Evolutionary conservation across 1,284 basidiomycete species (phyloP).

Genomic region (Heterobasidion parviporum): DNA sequence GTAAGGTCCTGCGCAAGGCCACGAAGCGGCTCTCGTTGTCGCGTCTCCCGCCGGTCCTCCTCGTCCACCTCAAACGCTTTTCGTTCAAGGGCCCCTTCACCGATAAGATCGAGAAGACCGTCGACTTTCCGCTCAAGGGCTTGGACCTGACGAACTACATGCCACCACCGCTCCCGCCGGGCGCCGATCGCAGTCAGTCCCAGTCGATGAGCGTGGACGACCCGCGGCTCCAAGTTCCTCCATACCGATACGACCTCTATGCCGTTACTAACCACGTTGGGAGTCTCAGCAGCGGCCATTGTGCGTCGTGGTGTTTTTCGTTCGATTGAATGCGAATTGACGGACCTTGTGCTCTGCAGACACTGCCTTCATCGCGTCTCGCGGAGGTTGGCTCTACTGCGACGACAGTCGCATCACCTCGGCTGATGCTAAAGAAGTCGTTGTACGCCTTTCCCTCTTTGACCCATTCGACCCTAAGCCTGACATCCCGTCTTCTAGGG

Average conservation of each 20-base stretch:
- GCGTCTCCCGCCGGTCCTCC: slow-evolving; percentile 85
- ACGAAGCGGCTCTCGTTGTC: slow-evolving; percentile 83
- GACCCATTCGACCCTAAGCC: too few species aligned
- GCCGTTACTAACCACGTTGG: slow-evolving; percentile 91
- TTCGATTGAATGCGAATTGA: not conserved
- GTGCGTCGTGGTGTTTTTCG: slow-evolving; percentile 40
- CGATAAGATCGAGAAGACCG: slow-evolving; percentile 88
- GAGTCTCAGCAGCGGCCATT: slow-evolving; percentile 86
- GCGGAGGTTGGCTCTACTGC: slow-evolving; percentile 79
- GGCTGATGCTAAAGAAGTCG: slow-evolving; percentile 72
- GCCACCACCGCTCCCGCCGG: slow-evolving; percentile 70
- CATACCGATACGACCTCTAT: slow-evolving; percentile 85
- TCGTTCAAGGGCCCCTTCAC: slow-evolving; percentile 89
- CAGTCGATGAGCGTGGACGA: slow-evolving; percentile 45
- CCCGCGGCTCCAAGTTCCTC: slow-evolving; percentile 73
- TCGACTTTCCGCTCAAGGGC: slow-evolving; percentile 79
- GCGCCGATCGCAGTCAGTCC: slow-evolving; percentile 33
- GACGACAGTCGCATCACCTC: slow-evolving; percentile 76
- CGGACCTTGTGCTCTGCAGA: slow-evolving; percentile 35
- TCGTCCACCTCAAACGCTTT: slow-evolving; percentile 97
- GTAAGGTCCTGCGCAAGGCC: slow-evolving; percentile 80
- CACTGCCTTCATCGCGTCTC: slow-evolving; percentile 77
- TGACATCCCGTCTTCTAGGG: slow-evolving; percentile 39
- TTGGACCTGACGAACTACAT: slow-evolving; percentile 91
- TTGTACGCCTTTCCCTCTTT: slow-evolving; percentile 47